Base-by-base conservation (phyloP, 202 grass and related monocot species). In the Schoenoplectus triqueter region DNA sequence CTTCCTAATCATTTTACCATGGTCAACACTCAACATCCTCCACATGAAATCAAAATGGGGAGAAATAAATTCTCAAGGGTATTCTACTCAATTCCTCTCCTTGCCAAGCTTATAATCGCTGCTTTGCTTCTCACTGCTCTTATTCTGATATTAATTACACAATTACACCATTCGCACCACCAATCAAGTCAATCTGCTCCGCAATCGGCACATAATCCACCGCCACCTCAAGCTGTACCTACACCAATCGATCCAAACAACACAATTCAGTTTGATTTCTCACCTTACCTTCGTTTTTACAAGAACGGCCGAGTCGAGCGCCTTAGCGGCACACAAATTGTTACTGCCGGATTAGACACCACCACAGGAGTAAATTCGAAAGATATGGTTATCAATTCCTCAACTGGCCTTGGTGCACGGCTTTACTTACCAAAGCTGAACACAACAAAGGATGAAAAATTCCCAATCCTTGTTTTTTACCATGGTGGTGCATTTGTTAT, bases 201-300 rank as follows among this genome's bases (percentile, higher is more conserved):
- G 1, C 68, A 41, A 7, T 14, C 42, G 1, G 8, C 20, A 21
- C 66, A 85, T 0, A 79, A 87, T 0, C 49, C 64, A 1, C 74
- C 77, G 6, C 60, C 84, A 0, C 81, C 72, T 85, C 86, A 85
- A 39, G 80, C 49, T 52, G 84, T 45, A 46, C 61, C 87, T 73
- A 61, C 71, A 42, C 80, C 89, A 7, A 41, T 46, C 0, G 63
- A 86, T 79, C 80, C 81, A 20, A 79, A 95, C 85, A 81, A 69
- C 88, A 54, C 82, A 78, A 84, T 95, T 87, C 88, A 88, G 42
- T 92, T 95, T 84, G 92, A 94, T 54, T 94, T 97, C 94, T 92
- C 88, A 20, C 94, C 94, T 54, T 92, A 84, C 84, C 81, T 97
- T 81, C 64, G 88, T 40, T n/a, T 90, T 45, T 97, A 97, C 88